Base-by-base conservation (phyloP, 352 stramenopile genomes). In the Globisporangium mamillatum region DNA sequence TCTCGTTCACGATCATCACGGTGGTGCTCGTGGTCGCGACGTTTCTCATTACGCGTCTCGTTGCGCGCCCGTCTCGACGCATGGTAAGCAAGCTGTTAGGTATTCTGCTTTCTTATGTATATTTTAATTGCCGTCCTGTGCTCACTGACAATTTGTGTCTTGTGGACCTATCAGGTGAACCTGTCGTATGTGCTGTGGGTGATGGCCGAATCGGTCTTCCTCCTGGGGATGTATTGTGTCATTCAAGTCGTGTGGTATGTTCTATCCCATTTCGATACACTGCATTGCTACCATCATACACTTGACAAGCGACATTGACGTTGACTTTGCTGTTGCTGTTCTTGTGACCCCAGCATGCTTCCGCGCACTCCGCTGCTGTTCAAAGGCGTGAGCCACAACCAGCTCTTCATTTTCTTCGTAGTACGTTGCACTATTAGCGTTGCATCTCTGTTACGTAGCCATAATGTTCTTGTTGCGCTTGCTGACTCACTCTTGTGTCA, bases 401-500 rank as follows among this genome's bases (percentile, higher is more conserved):
- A 94, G 71, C 79, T 95, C 63, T 93, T 94, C 63, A 69, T 94
- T 60, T 95, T 95, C 60, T 73, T 95, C 61, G 66, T 92, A 66
- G 86, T 93, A 77, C 44, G 76, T 71, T 10, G 4, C 24, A 60
- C 0, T 27, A 25, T 4, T 18, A 56, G n/a, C n/a, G 1, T 20
- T 8, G 22, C n/a, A 27, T 29, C 8, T 14, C 14, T 56, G n/a
- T 56, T 27, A 56, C 9, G 50, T 3, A 0, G n/a, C 44, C 44
- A 52, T 4, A 22, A 18, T 52, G 44, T 52, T n/a, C 44, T 52
- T 24, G 44, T 52, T 52, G 18, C 18, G 18, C 24, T 52, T 6
- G 34, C 22, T 59, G 5, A 53, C 18, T 54, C 34, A 56, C n/a
- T 41, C 16, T 14, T 22, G 8, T 61, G 22, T 38, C 0, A 27